Evolutionary conservation across 306 rosid genomes (phyloP).

Genomic region (Casuarina glauca): DNA sequence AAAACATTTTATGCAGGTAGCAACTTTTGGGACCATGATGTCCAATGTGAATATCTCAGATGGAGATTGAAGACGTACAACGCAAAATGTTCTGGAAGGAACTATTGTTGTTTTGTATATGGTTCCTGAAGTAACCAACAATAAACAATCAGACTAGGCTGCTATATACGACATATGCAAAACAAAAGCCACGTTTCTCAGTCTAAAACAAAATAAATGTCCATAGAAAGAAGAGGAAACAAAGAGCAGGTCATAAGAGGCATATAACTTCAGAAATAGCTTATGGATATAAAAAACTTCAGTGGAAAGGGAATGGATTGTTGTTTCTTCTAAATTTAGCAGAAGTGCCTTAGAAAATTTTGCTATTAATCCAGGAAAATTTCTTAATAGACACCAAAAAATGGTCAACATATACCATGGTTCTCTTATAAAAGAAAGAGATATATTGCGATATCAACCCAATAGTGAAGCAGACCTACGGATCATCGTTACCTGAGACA

Average conservation of each 20-base stretch:
- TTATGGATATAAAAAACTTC: not conserved
- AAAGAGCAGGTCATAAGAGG: slow-evolving; percentile 6
- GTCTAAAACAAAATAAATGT: not conserved
- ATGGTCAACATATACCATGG: slow-evolving; percentile 11
- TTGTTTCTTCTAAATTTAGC: not conserved
- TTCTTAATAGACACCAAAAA: not conserved
- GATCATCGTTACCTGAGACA: slow-evolving; percentile 22
- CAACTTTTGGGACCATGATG: slow-evolving; percentile 26
- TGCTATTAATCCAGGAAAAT: not conserved
- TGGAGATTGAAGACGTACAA: slow-evolving; percentile 60
- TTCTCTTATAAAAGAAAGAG: not conserved
- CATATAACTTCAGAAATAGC: slow-evolving; percentile 15
- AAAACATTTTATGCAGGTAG: slow-evolving; percentile 20
- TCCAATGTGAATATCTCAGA: slow-evolving; percentile 30
- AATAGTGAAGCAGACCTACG: not conserved
- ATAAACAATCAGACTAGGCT: slow-evolving; percentile 32
- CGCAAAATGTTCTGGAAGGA: slow-evolving; percentile 91
- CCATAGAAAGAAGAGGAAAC: not conserved
- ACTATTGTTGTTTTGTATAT: slow-evolving; percentile 80
- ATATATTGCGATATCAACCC: slow-evolving; percentile 11
- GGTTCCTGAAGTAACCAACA: slow-evolving; percentile 72
- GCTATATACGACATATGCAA: slow-evolving; percentile 10
- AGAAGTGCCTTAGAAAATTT: not conserved
- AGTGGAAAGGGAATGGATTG: slow-evolving; percentile 10
- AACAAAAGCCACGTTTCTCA: slow-evolving; percentile 11